Evolutionary conservation across 345 rosid species (phyloP), one percentile per base, ranked within the genome.

Genomic region (Angophora floribunda): DNA sequence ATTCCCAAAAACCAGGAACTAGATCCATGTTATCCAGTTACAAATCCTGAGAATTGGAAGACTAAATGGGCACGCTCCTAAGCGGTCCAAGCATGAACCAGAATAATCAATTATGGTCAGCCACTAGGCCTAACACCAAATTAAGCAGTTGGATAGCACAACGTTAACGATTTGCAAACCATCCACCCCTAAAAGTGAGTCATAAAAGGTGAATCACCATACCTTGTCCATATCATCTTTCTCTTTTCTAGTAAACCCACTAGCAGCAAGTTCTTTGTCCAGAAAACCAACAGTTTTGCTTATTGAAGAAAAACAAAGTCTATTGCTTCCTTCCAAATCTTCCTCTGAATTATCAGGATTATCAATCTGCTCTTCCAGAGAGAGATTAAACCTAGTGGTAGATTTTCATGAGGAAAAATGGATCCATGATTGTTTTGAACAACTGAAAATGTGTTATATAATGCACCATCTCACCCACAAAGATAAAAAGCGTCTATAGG

Each of bases 241-340:
- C 88, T 95, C 98, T 91, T 95, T 96, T 91, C 93, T 91, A 12
- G 97, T 93, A 91, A 96, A 98, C 44, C 99, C 99, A 91, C 98
- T 97, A 84, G 99, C 99, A 92, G 97, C 95, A 90, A 97, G 97
- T 89, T 95, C 97, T 91, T 93, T 94, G 91, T 95, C 99, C 87
- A 97, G 91, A 90, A 89, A 93, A 90, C 97, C 98, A 87, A 92
- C 88, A 91, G 95, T 86, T 91, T 96, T 96, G 88, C 91, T 88
- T 88, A 97, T 94, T 88, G 96, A 94, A 61, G 92, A 91, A 91
- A 98, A 94, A 79, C 95, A 90, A 86, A 95, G 99, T 91, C 98
- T 92, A 90, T 91, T 89, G 89, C 89, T 89, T 85, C 94, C 97
- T 88, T 95, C 95, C 1, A 82, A 45, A 50, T 93, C 95, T 89